Evolutionary conservation across 805 yeast genomes (phyloP).

Genomic region (Spathaspora boniae): DNA sequence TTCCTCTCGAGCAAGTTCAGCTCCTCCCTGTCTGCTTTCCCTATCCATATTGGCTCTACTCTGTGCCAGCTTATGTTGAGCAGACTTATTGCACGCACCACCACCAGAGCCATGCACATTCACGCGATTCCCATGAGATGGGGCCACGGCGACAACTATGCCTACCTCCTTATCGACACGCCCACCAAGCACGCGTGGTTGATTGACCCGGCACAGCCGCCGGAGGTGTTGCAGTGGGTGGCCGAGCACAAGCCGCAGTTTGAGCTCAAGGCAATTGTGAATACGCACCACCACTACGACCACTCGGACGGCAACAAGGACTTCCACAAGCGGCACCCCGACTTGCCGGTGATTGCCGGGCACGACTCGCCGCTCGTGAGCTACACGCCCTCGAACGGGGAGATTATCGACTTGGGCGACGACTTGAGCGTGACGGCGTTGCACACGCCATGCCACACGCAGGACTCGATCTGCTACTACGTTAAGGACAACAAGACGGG

Average conservation of each 20-base stretch:
- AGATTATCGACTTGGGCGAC: constrained; percentile 60
- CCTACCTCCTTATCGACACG: constrained; percentile 73
- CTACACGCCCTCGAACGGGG: constrained; percentile 64
- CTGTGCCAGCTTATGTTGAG: background rate
- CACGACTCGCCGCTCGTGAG: constrained; percentile 72
- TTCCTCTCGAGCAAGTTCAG: background rate
- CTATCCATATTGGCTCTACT: too few relatives aligned
- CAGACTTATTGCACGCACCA: constrained; percentile 1
- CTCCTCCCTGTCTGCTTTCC: background rate
- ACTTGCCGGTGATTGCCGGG: constrained; percentile 77
- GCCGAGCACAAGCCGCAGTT: constrained; percentile 37
- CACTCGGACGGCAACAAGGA: constrained; percentile 83
- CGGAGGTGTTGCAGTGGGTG: constrained; percentile 52
- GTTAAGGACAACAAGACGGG: constrained; percentile 61
- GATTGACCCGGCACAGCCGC: constrained; percentile 90
- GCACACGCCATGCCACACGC: constrained; percentile 98
- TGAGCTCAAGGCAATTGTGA: constrained; percentile 72
- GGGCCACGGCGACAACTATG: constrained; percentile 90
- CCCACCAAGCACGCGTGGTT: constrained; percentile 68
- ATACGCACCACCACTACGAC: constrained; percentile 96
- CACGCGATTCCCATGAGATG: constrained; percentile 87
- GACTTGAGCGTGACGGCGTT: constrained; percentile 68
- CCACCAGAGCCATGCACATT: constrained; percentile 60
- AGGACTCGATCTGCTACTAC: constrained; percentile 88
- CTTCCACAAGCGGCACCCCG: constrained; percentile 38